Base-by-base conservation (phyloP, 768 basidiomycete species). In the Tylopilus sp. region DNA sequence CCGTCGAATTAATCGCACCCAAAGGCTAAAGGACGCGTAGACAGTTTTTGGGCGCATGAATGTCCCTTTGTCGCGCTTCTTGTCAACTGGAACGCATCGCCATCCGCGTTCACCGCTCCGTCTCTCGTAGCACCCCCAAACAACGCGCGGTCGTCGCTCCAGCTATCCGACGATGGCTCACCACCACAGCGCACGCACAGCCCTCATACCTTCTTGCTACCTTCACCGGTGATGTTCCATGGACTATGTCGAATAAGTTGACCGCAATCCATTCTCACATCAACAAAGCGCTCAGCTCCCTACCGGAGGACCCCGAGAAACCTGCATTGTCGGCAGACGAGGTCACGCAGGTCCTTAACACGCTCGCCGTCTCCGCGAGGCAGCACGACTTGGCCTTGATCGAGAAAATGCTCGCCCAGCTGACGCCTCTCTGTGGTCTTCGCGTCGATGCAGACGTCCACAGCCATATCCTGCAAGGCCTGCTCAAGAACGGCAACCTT, bases 371-470 rank as follows among this genome's bases (percentile, higher is more conserved):
- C 17, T 83, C 83, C 2, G 82, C 74, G 3, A 70, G 77, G 18
- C 74, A 74, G 9, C 65, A 74, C 20, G 83, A 87, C 55, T 60
- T 83, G n/a, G 72, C 71, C 47, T 71, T 80, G 52, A 74, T 86
- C 45, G 71, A 78, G 44, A 72, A 75, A 44, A 74, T 86, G 31
- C 74, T 85, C 17, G 55, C 57, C 17, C 79, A 81, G 60, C 68
- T 83, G 63, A 70, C 69, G 40, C 64, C 67, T 39, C 59, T 79
- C 3, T 79, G 84, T 38, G 75, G 76, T 31, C 59, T 79, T 55
- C 50, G 65, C 6, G 71, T 79, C 39, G 75, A 75, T 18, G 62
- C 67, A n/a, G 73, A 76, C 43, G 65, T 78, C 40, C 79, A 83
- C 65, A 74, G 69, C 39, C 66, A 70, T 25, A 73, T 86, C 48